Base-by-base conservation (phyloP, 192 early-diverging fungal species). In the Allomyces macrogynus region DNA sequence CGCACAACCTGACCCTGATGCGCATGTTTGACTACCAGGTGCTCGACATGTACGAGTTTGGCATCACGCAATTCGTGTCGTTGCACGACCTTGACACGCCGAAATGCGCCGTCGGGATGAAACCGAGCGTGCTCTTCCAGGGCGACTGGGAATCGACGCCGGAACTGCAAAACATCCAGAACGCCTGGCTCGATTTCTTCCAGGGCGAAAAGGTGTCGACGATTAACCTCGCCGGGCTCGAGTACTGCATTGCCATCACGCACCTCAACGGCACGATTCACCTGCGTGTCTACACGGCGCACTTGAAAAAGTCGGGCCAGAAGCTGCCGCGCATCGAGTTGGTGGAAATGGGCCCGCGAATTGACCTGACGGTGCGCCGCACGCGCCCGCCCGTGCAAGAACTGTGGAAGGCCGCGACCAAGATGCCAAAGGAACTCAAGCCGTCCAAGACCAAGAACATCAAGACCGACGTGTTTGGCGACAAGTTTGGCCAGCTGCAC, bases 1-100 rank as follows among this genome's bases (percentile, higher is more conserved):
- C 96, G 23, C 84, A 97, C 71, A 95, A 93, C 73, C 75, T 99
- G 66, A 81, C 86, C 3, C 83, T 99, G 66, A 84, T 86, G 10
- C 84, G 96, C 25, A 93, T 85, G 76, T 99, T 94, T 78, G 86
- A 99, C 71, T 80, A 91, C 74, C 87, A 92, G 70, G 72, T 97
- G 57, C 74, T 99, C 67, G 94, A 99, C 68, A 93, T 97, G 91
- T 73, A 95, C 44, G 96, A 99, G 74, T 71, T 99, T 44, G 89
- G 89, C 9, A 79, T 99, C 20, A 83, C 86, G 65, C 75, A 82
- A 26, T 80, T 80, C 44, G 72, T 77, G 25, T 72, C 87, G 0
- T 86, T 92, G 78, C 76, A 77, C 61, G 80, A 83, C 42, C 86
- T 93, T 67, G 88, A 81, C 74, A 80, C 80, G 20, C 64, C 78